Conservation (phyloP, 768 basidiomycete species). For the Naganishia vishniacii region DNA sequence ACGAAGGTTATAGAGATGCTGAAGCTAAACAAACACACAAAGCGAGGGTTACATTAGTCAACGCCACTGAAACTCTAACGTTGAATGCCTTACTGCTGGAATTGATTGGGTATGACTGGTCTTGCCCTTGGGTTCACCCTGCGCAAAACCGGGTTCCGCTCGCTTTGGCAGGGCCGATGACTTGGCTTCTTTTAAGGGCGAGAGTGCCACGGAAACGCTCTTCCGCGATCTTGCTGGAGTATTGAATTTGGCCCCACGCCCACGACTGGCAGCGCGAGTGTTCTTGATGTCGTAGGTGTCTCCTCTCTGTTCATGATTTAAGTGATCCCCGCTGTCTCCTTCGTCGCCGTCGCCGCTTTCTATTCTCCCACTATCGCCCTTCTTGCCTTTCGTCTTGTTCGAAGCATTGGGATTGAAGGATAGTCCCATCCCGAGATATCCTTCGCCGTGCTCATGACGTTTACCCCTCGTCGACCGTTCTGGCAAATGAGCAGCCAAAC, state of each 20-base stretch:
- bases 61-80: too few species aligned
- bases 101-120: too few species aligned
- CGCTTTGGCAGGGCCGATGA: neutral
- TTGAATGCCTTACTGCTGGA: too few species aligned
- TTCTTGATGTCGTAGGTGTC: conserved; percentile 1
- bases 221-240: conserved; percentile 25
- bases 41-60: neutral
- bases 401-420: conserved; percentile 33
- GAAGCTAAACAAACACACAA: conserved; percentile 17
- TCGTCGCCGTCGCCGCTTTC: neutral
- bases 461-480: conserved; percentile 33
- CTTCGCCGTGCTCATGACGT: conserved; percentile 37
- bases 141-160: too few species aligned
- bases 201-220: conserved; percentile 9
- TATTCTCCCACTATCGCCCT: neutral
- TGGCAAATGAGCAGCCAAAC: conserved; percentile 6
- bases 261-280: neutral
- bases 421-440: conserved; percentile 42
- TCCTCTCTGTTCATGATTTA: neutral
- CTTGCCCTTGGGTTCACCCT: too few species aligned
- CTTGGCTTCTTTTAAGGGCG: conserved; percentile 22
- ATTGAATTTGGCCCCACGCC: neutral
- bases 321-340: neutral
- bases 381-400: conserved; percentile 30
- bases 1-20: conserved; percentile 23